Percentiles rank a stretch among this genome's conserved stretches.
Conservation (phyloP, 495 filamentous ascomycete species). For the Astrothelium subdiscretum region DNA sequence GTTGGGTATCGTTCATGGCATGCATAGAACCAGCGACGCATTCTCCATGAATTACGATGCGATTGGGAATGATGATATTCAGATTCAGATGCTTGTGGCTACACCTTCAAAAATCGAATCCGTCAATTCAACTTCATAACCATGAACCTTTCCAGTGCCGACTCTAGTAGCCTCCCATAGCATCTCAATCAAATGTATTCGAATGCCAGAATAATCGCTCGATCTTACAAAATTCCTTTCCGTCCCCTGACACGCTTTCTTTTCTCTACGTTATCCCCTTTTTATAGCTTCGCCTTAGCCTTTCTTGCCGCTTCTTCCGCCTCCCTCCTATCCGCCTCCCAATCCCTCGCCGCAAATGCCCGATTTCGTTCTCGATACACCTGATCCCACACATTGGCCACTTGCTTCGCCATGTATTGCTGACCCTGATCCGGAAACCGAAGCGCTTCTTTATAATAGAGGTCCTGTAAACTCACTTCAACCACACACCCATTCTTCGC, state of each 20-base stretch:
- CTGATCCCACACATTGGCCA: constrained; percentile 7
- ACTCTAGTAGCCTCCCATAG: too few relatives aligned
- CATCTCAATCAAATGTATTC: too few relatives aligned
- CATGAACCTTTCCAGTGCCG: not conserved
- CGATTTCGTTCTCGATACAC: constrained; percentile 14
- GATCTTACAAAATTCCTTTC: too few relatives aligned
- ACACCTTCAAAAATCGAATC: not conserved
- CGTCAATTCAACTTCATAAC: not conserved
- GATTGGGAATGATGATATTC: not conserved
- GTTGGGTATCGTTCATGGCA: not conserved
- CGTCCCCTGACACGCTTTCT: too few relatives aligned
- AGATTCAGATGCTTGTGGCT: not conserved
- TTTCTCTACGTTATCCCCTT: not conserved
- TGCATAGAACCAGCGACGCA: not conserved
- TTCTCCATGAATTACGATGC: not conserved
- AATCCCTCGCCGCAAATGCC: constrained; percentile 14
- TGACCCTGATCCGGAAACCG: not conserved
- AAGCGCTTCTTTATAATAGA: constrained; percentile 11
- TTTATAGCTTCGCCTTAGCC: not conserved
- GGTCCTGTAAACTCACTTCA: constrained; percentile 11
- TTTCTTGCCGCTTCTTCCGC: not conserved
- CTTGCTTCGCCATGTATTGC: constrained; percentile 3
- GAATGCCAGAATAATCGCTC: too few relatives aligned
- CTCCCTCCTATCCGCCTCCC: constrained; percentile 3
- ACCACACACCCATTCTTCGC: constrained; percentile 10